Conservation (phyloP, 2,329 filamentous ascomycete genomes). For the Rutstroemia sp. region DNA sequence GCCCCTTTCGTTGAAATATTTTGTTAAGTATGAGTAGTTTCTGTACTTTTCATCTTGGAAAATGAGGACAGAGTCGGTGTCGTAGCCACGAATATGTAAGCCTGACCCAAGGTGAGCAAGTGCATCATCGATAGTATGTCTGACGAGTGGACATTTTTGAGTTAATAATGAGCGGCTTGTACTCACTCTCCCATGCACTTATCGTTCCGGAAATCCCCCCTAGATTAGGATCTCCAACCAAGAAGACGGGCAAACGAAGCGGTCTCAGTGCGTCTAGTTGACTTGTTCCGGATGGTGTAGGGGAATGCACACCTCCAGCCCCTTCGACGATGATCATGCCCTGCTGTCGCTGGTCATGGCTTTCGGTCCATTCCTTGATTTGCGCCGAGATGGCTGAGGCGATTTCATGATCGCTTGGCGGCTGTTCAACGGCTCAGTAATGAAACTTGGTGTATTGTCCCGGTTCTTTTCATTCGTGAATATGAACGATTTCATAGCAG, state of each 20-base stretch:
- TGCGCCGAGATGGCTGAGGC: slow-evolving; percentile 4
- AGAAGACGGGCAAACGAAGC: slow-evolving; percentile 63
- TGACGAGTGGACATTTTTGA: too few relatives aligned
- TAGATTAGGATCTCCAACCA: slow-evolving; percentile 67
- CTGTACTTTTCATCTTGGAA: slow-evolving; percentile 60
- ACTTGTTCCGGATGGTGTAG: slow-evolving; percentile 64
- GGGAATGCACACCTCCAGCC: slow-evolving; percentile 75
- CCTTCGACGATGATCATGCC: slow-evolving; percentile 71
- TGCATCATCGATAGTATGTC: too few relatives aligned
- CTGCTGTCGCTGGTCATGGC: not conserved
- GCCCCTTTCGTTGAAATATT: slow-evolving; percentile 57
- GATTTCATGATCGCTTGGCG: slow-evolving; percentile 6
- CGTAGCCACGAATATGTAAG: slow-evolving; percentile 68
- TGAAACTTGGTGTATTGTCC: not conserved
- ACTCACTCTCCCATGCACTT: slow-evolving; percentile 58
- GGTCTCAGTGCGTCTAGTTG: slow-evolving; percentile 74
- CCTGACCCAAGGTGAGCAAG: slow-evolving; percentile 34
- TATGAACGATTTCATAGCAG: not conserved
- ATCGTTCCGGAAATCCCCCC: slow-evolving; percentile 78
- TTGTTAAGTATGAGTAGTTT: slow-evolving; percentile 59
- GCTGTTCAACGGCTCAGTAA: slow-evolving; percentile 32
- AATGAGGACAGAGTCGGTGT: slow-evolving; percentile 62
- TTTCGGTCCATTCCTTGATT: not conserved
- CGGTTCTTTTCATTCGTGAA: not conserved
- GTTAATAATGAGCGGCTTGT: too few relatives aligned